Evolutionary conservation across 495 filamentous ascomycete genomes (phyloP).

Genomic region (Lineolata rhizophorae): DNA sequence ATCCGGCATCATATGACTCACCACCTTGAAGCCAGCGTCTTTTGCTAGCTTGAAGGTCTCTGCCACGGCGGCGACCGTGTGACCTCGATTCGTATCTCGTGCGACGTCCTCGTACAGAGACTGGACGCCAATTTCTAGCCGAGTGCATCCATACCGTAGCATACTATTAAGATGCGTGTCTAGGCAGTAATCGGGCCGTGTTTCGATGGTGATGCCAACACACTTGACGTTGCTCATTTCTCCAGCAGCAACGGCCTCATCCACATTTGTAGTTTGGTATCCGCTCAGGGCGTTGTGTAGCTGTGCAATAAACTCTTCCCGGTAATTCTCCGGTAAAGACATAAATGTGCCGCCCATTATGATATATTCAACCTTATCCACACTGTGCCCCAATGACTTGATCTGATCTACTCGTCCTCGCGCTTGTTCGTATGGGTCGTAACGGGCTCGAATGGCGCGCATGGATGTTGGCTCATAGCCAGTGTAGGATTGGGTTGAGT

Average conservation of each 20-base stretch:
- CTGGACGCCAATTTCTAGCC: constrained; percentile 86
- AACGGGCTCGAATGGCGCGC: constrained; percentile 90
- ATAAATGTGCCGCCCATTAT: constrained; percentile 99
- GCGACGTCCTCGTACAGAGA: constrained; percentile 98
- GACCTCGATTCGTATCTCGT: constrained; percentile 86
- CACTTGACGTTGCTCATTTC: constrained; percentile 93
- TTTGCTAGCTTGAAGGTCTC: constrained; percentile 91
- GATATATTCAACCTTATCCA: constrained; percentile 98
- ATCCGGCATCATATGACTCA: constrained; percentile 99
- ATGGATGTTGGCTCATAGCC: constrained; percentile 97
- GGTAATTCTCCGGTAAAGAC: constrained; percentile 73
- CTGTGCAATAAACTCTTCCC: constrained; percentile 82
- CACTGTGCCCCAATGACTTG: constrained; percentile 80
- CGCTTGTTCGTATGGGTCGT: constrained; percentile 96
- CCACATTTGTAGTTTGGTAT: constrained; percentile 75
- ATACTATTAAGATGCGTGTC: constrained; percentile 80
- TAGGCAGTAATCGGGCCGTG: constrained; percentile 86
- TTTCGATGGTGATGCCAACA: constrained; percentile 97
- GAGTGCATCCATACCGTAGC: constrained; percentile 90
- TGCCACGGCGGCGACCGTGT: constrained; percentile 83
- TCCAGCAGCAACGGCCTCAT: constrained; percentile 78
- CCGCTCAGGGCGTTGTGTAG: constrained; percentile 91
- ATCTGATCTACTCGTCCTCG: constrained; percentile 91
- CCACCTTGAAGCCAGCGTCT: constrained; percentile 95
- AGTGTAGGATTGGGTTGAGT: constrained; percentile 95